Conservation (phyloP, 139 green algal genomes). For the Asterochloris sp. region DNA sequence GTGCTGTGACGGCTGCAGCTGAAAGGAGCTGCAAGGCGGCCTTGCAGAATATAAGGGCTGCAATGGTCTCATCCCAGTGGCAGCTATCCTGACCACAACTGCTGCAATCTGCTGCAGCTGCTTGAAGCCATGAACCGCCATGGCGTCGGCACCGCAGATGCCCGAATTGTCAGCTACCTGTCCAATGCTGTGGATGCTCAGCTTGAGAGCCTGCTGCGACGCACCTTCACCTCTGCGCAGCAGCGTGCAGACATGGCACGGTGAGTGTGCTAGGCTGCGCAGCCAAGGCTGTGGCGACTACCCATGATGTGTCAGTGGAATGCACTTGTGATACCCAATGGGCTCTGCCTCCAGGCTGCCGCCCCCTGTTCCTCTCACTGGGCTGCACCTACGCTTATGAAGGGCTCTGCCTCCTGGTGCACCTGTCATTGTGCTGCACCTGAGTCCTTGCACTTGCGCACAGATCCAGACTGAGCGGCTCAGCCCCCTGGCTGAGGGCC, state of each 20-base stretch:
- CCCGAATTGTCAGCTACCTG: not conserved
- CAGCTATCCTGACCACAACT: not conserved
- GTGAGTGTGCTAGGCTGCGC: not conserved
- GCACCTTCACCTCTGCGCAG: not conserved
- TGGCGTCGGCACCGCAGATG: not conserved
- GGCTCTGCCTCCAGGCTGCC: not conserved
- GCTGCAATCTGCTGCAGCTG: not conserved
- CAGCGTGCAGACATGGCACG: not conserved
- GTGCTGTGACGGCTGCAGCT: not conserved
- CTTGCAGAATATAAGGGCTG: not conserved
- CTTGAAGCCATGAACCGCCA: constrained; percentile 4
- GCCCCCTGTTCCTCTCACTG: not conserved
- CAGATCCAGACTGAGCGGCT: not conserved
- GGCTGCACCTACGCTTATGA: not conserved
- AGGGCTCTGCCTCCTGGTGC: not conserved
- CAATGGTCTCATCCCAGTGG: not conserved
- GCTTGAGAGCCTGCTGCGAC: not conserved
- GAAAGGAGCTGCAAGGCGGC: not conserved
- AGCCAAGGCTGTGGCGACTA: not conserved
- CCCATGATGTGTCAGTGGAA: not conserved
- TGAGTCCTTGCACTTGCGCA: too few relatives aligned
- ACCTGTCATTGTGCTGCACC: too few relatives aligned
- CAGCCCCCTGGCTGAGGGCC: not conserved
- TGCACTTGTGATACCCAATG: too few relatives aligned
- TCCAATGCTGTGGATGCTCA: constrained; percentile 8